Evolutionary conservation across 2,329 filamentous ascomycete species (phyloP).

Genomic region (Ophiostoma triangulosporum): DNA sequence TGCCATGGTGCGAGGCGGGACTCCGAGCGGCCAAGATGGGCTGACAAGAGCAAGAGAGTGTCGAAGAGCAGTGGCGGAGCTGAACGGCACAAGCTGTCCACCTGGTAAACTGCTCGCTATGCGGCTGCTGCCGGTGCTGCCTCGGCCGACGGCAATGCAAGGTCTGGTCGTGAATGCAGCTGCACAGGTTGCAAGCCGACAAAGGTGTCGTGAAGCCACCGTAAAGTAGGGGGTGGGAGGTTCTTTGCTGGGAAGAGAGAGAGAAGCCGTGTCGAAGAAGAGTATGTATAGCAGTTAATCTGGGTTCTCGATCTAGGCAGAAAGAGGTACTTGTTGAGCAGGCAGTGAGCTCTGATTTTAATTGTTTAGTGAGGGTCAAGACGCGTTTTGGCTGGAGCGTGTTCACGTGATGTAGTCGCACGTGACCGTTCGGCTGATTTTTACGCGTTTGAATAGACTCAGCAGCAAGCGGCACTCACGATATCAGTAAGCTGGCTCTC

Average conservation of each 20-base stretch:
- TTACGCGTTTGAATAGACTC: too few relatives aligned
- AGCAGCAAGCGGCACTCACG: too few relatives aligned
- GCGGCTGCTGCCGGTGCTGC: neutral
- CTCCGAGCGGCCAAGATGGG: neutral
- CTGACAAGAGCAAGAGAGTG: neutral
- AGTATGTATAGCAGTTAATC: neutral
- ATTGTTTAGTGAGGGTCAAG: neutral
- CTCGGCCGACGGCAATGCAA: neutral
- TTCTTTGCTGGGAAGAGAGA: neutral
- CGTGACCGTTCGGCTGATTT: too few relatives aligned
- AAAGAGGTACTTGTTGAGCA: neutral
- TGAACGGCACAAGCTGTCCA: neutral
- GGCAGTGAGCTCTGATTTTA: neutral
- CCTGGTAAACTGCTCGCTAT: neutral
- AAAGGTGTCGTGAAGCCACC: conserved; percentile 10
- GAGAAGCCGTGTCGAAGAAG: neutral
- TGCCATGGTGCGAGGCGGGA: conserved; percentile 20
- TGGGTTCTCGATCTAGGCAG: neutral
- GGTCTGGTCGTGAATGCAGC: neutral
- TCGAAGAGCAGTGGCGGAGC: neutral
- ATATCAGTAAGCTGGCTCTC: too few relatives aligned
- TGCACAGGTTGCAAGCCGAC: conserved; percentile 6
- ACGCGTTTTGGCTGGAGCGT: neutral
- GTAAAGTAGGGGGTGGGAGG: neutral
- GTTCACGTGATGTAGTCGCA: neutral